Conservation (phyloP, 768 basidiomycete species). For the Tricholoma sp. region DNA sequence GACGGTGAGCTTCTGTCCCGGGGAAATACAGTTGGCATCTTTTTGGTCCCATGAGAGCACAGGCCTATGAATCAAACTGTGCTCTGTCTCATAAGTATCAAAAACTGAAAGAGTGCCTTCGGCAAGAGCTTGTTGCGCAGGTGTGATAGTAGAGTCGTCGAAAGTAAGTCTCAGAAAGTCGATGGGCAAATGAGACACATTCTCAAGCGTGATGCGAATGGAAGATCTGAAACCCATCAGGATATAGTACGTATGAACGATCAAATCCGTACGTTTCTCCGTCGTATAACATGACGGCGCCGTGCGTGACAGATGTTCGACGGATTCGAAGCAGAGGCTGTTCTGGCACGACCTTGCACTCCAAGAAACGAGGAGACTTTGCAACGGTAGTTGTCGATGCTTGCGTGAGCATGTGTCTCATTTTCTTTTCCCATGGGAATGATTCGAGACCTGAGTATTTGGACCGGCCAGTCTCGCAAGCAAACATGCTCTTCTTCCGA, state of each 20-base stretch:
- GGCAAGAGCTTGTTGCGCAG: constrained; percentile 68
- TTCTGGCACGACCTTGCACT: constrained; percentile 80
- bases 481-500: constrained; percentile 51
- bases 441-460: constrained; percentile 75
- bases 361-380: constrained; percentile 48
- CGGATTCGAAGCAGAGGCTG: constrained; percentile 86
- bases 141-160: constrained; percentile 82
- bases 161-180: constrained; percentile 86
- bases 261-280: constrained; percentile 71
- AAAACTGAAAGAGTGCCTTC: constrained; percentile 80
- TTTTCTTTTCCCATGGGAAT: constrained; percentile 53
- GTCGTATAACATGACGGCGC: constrained; percentile 91
- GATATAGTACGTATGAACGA: constrained; percentile 1
- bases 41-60: constrained; percentile 73
- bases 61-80: constrained; percentile 68
- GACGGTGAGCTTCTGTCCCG: constrained; percentile 67
- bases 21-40: constrained; percentile 47
- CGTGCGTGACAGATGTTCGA: constrained; percentile 85
- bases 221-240: constrained; percentile 50
- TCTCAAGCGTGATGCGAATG: constrained; percentile 85
- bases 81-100: constrained; percentile 89
- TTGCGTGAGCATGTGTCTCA: constrained; percentile 29
- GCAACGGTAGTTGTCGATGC: constrained; percentile 17
- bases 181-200: constrained; percentile 75
- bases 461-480: constrained; percentile 62